Base-by-base conservation (phyloP, 805 yeast genomes). In the Zygoascus biomembranicola region DNA sequence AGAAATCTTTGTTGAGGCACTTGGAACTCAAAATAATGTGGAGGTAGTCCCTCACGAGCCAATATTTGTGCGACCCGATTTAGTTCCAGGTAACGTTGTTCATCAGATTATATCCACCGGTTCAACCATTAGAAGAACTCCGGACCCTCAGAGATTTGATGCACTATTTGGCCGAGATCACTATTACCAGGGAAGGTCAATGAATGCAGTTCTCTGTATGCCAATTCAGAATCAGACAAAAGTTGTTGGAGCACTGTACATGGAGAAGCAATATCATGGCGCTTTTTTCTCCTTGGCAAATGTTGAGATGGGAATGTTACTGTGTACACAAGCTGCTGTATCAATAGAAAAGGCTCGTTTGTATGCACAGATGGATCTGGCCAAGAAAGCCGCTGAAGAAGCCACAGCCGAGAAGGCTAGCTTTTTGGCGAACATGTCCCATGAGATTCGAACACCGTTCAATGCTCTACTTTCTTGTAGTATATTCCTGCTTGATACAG, bases 391-490 rank as follows among this genome's bases (percentile, higher is more conserved):
- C 10, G 81, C 81, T 1, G 80, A 77, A 55, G 79, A 75, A 51
- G 80, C 81, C 3, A 77, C 80, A 1, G 77, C 77, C 5, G 80
- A 76, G 60, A 78, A 77, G 64, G 78, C 81, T 3, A 76, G 78
- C 51, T 78, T 78, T 60, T 61, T 78, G 54, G 76, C 75, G 8
- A 78, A 78, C 56, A 78, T 78, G 82, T 77, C 81, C 1, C 82
- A 78, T 59, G 82, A 78, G 57, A 77, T 78, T 49, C 66, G 82
- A 49, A 78, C 82, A 1, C 82, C 82, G 0, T 78, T 78, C 64
- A 78, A 79, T 59, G 72, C 77, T 2, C 74, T 78, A 56, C 66
- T 78, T 52, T 60, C 63, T 20, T 60, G 63, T 35, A 56, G 63
- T 9, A 60, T 60, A 37, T 60, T 60, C 54, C 51, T 60, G 32